Percentiles rank a stretch among this genome's conserved stretches.
These are phyloP conservation scores for Blastobotrys terrestris DNA, from an alignment of 805 yeast species.

Conservation along the genomic window DNA sequence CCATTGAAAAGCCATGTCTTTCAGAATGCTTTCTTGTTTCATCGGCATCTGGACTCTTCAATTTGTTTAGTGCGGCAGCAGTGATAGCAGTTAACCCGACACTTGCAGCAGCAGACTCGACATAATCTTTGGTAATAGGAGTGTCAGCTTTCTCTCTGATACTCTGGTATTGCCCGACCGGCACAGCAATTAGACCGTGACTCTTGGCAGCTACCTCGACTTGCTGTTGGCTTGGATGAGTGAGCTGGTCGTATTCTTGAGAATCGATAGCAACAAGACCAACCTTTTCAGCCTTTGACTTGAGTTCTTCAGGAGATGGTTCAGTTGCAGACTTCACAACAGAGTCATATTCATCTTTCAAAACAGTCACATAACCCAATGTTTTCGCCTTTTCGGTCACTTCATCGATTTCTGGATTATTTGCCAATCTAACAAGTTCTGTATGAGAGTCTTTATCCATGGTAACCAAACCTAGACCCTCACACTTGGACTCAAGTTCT, in stretches of 20 bases:
- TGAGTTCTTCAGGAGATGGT: slow-evolving; percentile 17
- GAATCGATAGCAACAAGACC: slow-evolving; percentile 10
- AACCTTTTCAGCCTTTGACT: slow-evolving; percentile 5
- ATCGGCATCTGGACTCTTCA: slow-evolving; percentile 19
- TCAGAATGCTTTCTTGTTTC: slow-evolving; percentile 24
- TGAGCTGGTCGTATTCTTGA: slow-evolving; percentile 12
- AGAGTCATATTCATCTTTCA: slow-evolving; percentile 15
- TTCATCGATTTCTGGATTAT: slow-evolving; percentile 8
- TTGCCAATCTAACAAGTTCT: slow-evolving; percentile 11
- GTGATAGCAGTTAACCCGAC: slow-evolving; percentile 20
- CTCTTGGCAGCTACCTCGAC: slow-evolving; percentile 16
- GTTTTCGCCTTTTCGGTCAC: slow-evolving; percentile 17
- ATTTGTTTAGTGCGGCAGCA: slow-evolving; percentile 10
- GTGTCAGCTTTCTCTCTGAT: slow-evolving; percentile 22
- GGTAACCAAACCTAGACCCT: slow-evolving; percentile 26
- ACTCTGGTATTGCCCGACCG: slow-evolving; percentile 20
- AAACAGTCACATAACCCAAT: slow-evolving; percentile 24
- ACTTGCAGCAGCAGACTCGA: slow-evolving; percentile 22
- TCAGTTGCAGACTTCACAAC: slow-evolving; percentile 6
- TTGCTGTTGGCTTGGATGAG: slow-evolving; percentile 22
- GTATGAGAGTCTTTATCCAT: slow-evolving; percentile 31
- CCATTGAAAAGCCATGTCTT: slow-evolving; percentile 22
- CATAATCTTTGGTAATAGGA: slow-evolving; percentile 18
- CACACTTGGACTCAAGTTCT: slow-evolving; percentile 30
- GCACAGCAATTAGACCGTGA: slow-evolving; percentile 24